Base-by-base conservation (phyloP, 2,329 filamentous ascomycete genomes). In the Thielaviopsis ethacetica region DNA sequence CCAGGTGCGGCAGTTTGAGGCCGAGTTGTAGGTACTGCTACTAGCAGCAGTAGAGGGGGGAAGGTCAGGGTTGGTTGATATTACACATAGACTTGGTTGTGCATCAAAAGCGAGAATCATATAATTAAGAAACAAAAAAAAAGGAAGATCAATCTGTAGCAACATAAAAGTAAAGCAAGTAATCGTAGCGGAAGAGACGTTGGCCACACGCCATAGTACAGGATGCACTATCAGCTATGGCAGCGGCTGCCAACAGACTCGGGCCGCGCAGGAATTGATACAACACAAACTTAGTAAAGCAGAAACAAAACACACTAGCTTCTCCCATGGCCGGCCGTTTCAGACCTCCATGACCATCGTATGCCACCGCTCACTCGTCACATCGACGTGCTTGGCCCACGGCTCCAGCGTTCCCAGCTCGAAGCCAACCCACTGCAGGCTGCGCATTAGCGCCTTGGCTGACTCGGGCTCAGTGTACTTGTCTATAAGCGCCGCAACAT, bases 391-490 rank as follows among this genome's bases (percentile, higher is more conserved):
- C 53, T 76, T 73, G 17, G 81, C 79, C 85, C 89, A 95, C 65
- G 82, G 79, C 65, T 90, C 84, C 51, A 96, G 76, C 24, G 87
- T 91, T 55, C 82, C 83, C 64, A 91, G 79, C 68, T 88, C 86
- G 68, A 95, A 95, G 59, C 91, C 91, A 63, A 94, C 91, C 91
- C 91, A 96, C 69, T 90, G 87, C 56, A 96, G 79, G 66, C 89
- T 91, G 70, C 86, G 88, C 67, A 86, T 82, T 65, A 91, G 75
- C 61, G 83, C 76, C 65, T 84, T 81, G 60, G 80, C 75, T 62
- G 87, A 82, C 61, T 78, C 73, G 26, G 77, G 71, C 47, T 81
- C 77, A 63, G 85, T 81, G 53, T 76, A 75, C 63, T 89, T 86
- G 69, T 91, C 88, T 63, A 95, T 78, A 71, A 88, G 91, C 66